Conservation (phyloP, 495 filamentous ascomycete genomes). For the Sordaria brevicollis region DNA sequence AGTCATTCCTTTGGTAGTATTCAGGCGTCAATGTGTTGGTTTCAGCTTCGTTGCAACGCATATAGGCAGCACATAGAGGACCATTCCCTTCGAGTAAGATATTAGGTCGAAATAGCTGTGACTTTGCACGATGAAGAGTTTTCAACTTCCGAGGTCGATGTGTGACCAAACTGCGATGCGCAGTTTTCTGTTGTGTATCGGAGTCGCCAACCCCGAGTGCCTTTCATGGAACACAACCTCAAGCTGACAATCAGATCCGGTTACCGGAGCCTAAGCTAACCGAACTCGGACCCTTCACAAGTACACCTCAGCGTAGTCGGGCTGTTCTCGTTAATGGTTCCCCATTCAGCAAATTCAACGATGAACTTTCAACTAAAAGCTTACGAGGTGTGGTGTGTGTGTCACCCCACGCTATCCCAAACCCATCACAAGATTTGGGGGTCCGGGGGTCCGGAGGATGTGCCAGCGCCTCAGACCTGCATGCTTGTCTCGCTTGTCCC, state of each 20-base stretch:
- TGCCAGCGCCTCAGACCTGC: neutral
- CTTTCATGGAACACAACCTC: neutral
- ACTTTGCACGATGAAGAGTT: neutral
- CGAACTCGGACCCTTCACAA: neutral
- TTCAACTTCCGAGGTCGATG: neutral
- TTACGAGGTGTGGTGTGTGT: neutral
- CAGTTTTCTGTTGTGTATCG: neutral
- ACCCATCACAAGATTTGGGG: neutral
- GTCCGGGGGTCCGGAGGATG: neutral
- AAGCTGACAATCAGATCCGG: neutral
- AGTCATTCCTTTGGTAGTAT: neutral
- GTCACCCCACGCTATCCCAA: neutral
- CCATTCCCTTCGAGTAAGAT: no score
- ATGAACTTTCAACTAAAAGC: neutral
- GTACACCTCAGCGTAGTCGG: neutral
- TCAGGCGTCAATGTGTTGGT: neutral
- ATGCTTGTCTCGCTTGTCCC: neutral
- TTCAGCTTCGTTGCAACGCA: neutral
- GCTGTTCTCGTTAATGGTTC: neutral
- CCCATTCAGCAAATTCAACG: neutral
- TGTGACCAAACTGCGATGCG: neutral
- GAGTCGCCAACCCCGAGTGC: neutral
- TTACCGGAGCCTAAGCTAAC: neutral
- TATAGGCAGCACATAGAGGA: no score
- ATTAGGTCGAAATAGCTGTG: neutral